These are phyloP conservation scores for Trichoderma koningiopsis DNA, from an alignment of 2,329 filamentous ascomycete species.

Conservation along the genomic window DNA sequence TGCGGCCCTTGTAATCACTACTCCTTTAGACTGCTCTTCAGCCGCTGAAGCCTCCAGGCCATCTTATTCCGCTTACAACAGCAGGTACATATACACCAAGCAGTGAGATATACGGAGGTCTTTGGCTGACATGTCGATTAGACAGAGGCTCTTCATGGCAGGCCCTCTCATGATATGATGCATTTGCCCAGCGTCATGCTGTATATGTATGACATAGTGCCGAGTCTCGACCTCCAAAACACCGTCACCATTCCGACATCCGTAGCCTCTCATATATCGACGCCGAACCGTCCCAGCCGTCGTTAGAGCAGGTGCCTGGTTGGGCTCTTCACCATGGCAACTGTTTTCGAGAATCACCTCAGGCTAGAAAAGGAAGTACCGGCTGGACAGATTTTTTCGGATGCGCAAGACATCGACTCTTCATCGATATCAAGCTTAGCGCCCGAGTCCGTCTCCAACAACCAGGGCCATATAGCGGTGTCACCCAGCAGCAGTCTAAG, in stretches of 20 bases:
- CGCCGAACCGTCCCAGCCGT: conserved; percentile 11
- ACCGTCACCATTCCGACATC: conserved; percentile 22
- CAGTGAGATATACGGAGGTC: conserved; percentile 14
- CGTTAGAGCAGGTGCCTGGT: conserved; percentile 25
- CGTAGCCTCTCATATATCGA: conserved; percentile 22
- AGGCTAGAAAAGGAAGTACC: conserved; percentile 30
- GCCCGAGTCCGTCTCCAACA: conserved; percentile 33
- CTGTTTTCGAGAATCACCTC: conserved; percentile 32
- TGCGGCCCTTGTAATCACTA: conserved; percentile 16
- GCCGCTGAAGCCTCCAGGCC: conserved; percentile 27
- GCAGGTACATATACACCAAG: conserved; percentile 16
- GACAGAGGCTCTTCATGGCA: conserved; percentile 17
- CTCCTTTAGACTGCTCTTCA: conserved; percentile 22
- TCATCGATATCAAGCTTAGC: conserved; percentile 33
- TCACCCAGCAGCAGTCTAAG: conserved; percentile 33
- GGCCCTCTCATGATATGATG: conserved; percentile 25
- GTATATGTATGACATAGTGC: conserved; percentile 33
- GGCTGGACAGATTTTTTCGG: conserved; percentile 31
- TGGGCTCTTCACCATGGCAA: conserved; percentile 33
- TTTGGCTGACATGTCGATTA: conserved; percentile 21
- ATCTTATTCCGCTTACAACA: conserved; percentile 17
- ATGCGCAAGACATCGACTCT: conserved; percentile 33
- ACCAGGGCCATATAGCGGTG: conserved; percentile 35
- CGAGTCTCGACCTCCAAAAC: conserved; percentile 31
- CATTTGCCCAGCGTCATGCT: conserved; percentile 32